A percentile compares a stretch with the other conserved stretches of the same genome.
These are phyloP conservation scores for Cryoendolithus antarcticus DNA, from an alignment of 2,329 filamentous ascomycete genomes.

Conservation along the genomic window DNA sequence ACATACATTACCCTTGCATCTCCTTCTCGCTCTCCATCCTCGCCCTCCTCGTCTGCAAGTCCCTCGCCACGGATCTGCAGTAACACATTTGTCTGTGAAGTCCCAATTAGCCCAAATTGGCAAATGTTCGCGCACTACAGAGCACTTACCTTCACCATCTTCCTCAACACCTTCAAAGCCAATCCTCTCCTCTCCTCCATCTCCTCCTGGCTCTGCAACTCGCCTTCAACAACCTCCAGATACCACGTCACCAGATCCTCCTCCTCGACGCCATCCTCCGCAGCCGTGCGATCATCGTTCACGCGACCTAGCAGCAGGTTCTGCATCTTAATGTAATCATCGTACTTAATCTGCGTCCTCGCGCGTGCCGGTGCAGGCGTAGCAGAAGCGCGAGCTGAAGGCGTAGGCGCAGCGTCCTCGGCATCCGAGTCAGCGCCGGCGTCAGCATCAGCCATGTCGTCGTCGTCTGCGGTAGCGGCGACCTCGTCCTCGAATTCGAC, in stretches of 20 bases:
- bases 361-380: constrained; percentile 34
- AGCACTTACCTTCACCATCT: constrained; percentile 78
- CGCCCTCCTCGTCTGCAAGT: constrained; percentile 63
- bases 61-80: constrained; percentile 66
- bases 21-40: constrained; percentile 38
- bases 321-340: constrained; percentile 85
- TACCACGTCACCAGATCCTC: constrained; percentile 80
- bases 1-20: constrained; percentile 61
- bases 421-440: constrained; percentile 26
- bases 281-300: constrained; percentile 64
- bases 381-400: constrained; percentile 29
- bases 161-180: constrained; percentile 76
- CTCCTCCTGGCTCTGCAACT: constrained; percentile 70
- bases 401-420: constrained; percentile 23
- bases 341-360: constrained; percentile 85
- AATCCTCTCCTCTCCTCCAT: constrained; percentile 62
- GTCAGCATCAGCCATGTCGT: constrained; percentile 38
- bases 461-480: constrained; percentile 25
- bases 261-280: constrained; percentile 72
- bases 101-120: background rate
- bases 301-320: constrained; percentile 74
- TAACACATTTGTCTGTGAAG: constrained; percentile 43
- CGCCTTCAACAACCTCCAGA: constrained; percentile 76
- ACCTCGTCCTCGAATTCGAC: constrained; percentile 76
- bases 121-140: background rate